Base-by-base conservation (phyloP, 2,329 filamentous ascomycete species). In the Neonectria hederae region DNA sequence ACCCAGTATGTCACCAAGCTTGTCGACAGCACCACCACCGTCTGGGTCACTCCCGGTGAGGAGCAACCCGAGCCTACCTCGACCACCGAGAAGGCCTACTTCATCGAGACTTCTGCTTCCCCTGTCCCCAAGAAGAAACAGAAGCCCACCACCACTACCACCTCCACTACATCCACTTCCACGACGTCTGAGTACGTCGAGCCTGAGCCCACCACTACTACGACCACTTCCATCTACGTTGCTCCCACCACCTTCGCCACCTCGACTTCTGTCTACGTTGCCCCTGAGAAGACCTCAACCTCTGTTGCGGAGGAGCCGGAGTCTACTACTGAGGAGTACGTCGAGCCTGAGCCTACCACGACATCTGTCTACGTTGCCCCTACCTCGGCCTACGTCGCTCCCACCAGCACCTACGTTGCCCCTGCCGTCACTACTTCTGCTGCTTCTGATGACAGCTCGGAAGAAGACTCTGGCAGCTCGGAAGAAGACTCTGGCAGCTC, bases 1-100 rank as follows among this genome's bases (percentile, higher is more conserved):
- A 81, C 80, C 3, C 82, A 74, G 67, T 77, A 75, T 53, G 79
- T 87, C 65, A 83, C 84, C 63, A 76, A 83, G 77, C 62, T 80
- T 54, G 74, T 87, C 59, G 85, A 86, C 69, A 78, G 79, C 38
- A 82, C 79, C 67, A 80, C 81, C 70, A 87, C 85, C 59, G 65
- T 81, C 73, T 81, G 77, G 70, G 70, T 86, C 73, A 76, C 74
- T 24, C 79, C 81, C 13, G 74, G 74, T 59, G 67, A 73, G 62
- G 69, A 72, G 53, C 65, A 75, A 57, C 65, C 74, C 45, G 70
- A 75, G 58, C 65, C 74, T 46, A 70, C 73, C 32, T 46, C 73
- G 52, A 62, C 72, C 48, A 63, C 69, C 21, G 64, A 65, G 42
- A 48, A 56, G 28, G 61, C 58, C 63, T 54, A 67, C 55, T 64